A percentile compares a stretch with the other conserved stretches of the same genome.
These are phyloP conservation scores for Penicillium rolfsii DNA, from an alignment of 2,329 filamentous ascomycete species.

Conservation along the genomic window DNA sequence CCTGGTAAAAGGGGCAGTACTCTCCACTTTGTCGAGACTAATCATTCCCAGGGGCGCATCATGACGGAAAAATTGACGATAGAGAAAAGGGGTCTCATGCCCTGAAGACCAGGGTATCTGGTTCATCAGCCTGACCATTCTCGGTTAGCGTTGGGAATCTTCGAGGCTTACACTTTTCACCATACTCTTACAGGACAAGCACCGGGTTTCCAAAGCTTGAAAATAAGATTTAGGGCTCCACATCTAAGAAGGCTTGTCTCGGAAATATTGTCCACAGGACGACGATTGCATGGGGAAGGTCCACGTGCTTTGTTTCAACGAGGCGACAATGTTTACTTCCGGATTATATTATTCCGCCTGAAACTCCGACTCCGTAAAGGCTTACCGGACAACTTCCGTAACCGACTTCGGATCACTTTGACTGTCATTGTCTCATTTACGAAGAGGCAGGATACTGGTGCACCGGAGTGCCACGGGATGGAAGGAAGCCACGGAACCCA, in stretches of 20 bases:
- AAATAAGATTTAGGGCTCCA: background rate
- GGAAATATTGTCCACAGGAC: slow-evolving; percentile 2
- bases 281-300: background rate
- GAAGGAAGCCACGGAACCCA: background rate
- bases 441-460: background rate
- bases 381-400: background rate
- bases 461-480: background rate
- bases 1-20: background rate
- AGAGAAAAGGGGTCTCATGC: background rate
- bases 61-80: slow-evolving; percentile 2
- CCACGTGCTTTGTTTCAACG: background rate
- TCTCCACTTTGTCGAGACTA: background rate
- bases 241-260: background rate
- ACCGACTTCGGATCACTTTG: background rate
- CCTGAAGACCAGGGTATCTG: background rate
- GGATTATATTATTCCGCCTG: slow-evolving; percentile 1
- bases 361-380: background rate
- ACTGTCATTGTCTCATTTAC: background rate
- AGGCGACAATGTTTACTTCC: background rate
- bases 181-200: background rate
- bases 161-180: background rate
- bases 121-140: background rate
- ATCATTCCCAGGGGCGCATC: background rate
- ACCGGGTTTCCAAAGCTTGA: background rate
- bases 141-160: background rate